Evolutionary conservation across 768 basidiomycete genomes (phyloP).

Genomic region (Phaffia tasmanica): DNA sequence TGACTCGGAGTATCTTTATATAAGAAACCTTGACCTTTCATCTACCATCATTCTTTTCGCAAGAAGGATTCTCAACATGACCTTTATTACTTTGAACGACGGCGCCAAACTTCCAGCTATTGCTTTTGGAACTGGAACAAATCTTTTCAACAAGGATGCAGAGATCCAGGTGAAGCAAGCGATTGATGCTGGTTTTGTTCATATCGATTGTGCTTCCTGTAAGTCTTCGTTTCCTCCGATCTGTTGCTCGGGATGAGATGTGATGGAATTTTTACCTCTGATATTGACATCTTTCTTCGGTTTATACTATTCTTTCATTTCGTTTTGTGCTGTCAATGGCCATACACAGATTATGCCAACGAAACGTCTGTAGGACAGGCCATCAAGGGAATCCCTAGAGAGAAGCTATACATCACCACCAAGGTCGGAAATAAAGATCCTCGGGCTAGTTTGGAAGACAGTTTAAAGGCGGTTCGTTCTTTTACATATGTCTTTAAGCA

Average conservation of each 20-base stretch:
- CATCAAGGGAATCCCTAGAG: slow-evolving; percentile 27
- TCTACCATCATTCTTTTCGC: too few species aligned
- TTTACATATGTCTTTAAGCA: background rate
- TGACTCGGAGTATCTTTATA: too few species aligned
- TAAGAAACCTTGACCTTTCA: too few species aligned
- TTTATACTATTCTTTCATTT: background rate
- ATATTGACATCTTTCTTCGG: too few species aligned
- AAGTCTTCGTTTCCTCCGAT: background rate
- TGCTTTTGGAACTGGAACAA: slow-evolving; percentile 27
- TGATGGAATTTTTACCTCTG: background rate
- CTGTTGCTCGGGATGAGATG: background rate
- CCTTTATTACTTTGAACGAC: slow-evolving; percentile 26
- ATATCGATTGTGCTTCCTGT: slow-evolving; percentile 30
- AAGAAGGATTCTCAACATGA: background rate
- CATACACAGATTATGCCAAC: slow-evolving; percentile 28
- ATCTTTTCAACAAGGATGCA: slow-evolving; percentile 28
- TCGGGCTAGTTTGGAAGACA: slow-evolving; percentile 19
- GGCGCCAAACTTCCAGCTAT: slow-evolving; percentile 6
- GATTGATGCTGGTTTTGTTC: slow-evolving; percentile 26
- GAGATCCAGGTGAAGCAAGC: slow-evolving; percentile 25
- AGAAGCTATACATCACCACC: slow-evolving; percentile 32
- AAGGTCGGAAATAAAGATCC: slow-evolving; percentile 28
- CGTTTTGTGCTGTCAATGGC: background rate
- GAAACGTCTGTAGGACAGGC: slow-evolving; percentile 31
- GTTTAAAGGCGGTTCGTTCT: slow-evolving; percentile 26